Percentiles rank a stretch among this genome's conserved stretches.
phyloP scores from a whole-genome alignment of 176 grass and related monocot species.

The Oryza coarctata region DNA sequence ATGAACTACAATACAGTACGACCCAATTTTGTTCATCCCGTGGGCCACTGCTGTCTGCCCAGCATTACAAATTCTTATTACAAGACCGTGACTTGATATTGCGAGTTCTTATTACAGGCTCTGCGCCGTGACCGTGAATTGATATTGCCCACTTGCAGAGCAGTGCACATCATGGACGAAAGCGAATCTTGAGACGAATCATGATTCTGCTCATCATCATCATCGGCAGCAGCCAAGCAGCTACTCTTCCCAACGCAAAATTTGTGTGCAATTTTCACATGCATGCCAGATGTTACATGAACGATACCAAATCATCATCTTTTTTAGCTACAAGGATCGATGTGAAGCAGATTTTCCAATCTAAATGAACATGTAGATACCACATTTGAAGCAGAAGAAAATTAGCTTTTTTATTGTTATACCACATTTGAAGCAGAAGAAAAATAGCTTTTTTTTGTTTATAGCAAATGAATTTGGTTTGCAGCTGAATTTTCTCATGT shows the following conservation, averaged over 20 bases:
- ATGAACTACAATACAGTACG: not conserved
- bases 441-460: not conserved
- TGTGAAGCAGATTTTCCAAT: too few species aligned
- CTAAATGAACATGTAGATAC: not conserved
- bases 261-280: constrained; percentile 10
- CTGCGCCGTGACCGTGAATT: not conserved
- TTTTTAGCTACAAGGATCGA: too few species aligned
- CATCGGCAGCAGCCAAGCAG: not conserved
- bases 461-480: not conserved
- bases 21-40: not conserved
- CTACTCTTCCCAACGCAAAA: not conserved
- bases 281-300: not conserved
- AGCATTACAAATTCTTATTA: not conserved
- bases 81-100: not conserved
- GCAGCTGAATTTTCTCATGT: not conserved
- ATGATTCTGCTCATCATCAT: not conserved
- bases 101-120: not conserved
- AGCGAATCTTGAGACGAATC: constrained; percentile 23
- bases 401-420: too few species aligned
- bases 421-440: not conserved
- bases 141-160: not conserved
- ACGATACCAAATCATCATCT: not conserved
- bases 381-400: not conserved
- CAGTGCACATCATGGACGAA: not conserved
- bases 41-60: constrained; percentile 16